Base-by-base conservation (phyloP, 1,139 yeast genomes). In the Sugiyamaella paludigena region DNA sequence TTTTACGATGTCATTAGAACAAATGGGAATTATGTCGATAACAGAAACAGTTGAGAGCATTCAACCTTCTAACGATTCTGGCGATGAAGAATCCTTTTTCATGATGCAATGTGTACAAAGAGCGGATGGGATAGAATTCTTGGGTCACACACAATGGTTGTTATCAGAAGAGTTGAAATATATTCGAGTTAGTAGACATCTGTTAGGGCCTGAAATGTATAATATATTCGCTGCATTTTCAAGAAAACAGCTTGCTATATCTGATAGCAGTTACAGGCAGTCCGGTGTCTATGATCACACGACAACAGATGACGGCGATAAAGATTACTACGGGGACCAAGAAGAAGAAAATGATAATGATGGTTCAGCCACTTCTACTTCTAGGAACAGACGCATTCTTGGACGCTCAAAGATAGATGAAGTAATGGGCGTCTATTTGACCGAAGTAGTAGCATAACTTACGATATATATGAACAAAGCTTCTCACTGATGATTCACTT, bases 21-120 rank as follows among this genome's bases (percentile, higher is more conserved):
- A 36, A 10, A 16, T 42, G 36, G 45, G 45, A 4, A 32, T 42
- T 5, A 11, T n/a, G 12, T 7, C 43, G 3, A 19, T 29, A 12
- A 30, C 11, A 13, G 27, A 39, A 31, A 19, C 24, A 19, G 5
- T 5, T 4, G 24, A 19, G 24, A 19, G 5, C 5, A 19, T 19
- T 19, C 24, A 3, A 19, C 24, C 24, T 5, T 3, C 24, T 19
- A 5, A 19, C 5, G 8, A 13, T 11, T 24, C 12, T 2, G 10
- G n/a, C 11, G 9, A 11, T 6, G 45, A 42, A 15, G 45, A 42
- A 24, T 42, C 45, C 8, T 12, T 42, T 31, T 34, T 42, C 28
- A 35, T 42, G 45, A 36, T 42, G n/a, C 45, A 42, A 19, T 36
- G 36, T 28, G 40, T 42, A 7, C 40, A 42, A 29, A 24, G 45